Evolutionary conservation across 1,139 yeast genomes (phyloP).

Genomic region (Pichia kudriavzevii): DNA sequence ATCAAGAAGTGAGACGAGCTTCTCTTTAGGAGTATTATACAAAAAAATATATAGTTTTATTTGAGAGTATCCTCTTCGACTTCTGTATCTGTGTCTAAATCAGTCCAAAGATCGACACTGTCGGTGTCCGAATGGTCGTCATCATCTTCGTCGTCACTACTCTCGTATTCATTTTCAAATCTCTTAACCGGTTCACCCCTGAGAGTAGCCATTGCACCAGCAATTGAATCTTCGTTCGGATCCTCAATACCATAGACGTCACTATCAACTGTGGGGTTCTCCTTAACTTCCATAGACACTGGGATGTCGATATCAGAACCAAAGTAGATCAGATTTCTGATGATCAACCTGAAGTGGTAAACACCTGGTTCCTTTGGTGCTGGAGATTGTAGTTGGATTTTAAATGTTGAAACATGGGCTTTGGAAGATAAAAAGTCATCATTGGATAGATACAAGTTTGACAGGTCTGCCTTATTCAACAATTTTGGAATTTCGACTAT

Average conservation of each 20-base stretch:
- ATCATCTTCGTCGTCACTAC: conserved; percentile 33
- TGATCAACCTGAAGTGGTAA: conserved; percentile 54
- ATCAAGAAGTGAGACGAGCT: too few relatives aligned
- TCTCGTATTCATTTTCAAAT: conserved; percentile 24
- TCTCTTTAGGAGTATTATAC: too few relatives aligned
- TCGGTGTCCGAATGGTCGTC: conserved; percentile 48
- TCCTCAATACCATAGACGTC: conserved; percentile 54
- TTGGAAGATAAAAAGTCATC: conserved; percentile 41
- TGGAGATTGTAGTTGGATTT: conserved; percentile 62
- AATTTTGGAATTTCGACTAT: conserved; percentile 61
- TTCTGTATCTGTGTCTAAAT: conserved; percentile 30
- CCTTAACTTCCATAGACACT: conserved; percentile 50
- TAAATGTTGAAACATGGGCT: conserved; percentile 60
- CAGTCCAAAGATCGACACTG: conserved; percentile 33
- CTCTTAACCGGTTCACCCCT: conserved; percentile 45
- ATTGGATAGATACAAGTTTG: conserved; percentile 47
- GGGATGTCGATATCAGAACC: conserved; percentile 69
- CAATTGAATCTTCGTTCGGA: conserved; percentile 57
- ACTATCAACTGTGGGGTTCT: conserved; percentile 38
- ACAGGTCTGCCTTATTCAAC: conserved; percentile 46
- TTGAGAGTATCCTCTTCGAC: conserved; percentile 23
- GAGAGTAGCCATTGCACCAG: conserved; percentile 58
- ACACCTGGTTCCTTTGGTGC: conserved; percentile 62
- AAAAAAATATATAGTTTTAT: too few relatives aligned
- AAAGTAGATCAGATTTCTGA: conserved; percentile 62